Evolutionary conservation across 345 rosid species (phyloP).

Genomic region (Corymbia maculata): DNA sequence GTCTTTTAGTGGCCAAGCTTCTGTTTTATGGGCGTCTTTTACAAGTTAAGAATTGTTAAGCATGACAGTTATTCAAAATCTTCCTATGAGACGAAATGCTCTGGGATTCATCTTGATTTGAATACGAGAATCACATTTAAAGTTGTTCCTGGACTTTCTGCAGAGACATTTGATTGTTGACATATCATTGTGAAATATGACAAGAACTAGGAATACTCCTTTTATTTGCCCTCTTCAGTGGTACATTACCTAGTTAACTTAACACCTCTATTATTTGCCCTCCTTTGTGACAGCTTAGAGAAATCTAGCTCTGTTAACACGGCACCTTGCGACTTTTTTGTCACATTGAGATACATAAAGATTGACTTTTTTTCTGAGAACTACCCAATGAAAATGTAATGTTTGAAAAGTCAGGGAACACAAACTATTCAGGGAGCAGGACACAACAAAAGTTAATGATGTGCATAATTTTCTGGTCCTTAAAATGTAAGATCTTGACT

Average conservation of each 20-base stretch:
- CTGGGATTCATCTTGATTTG: not conserved
- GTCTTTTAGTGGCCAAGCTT: not conserved
- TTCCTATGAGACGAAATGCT: slow-evolving; percentile 12
- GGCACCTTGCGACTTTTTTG: not conserved
- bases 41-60: not conserved
- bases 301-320: not conserved
- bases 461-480: not conserved
- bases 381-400: not conserved
- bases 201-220: not conserved
- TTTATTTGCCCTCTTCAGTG: not conserved
- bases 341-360: not conserved
- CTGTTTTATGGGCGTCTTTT: not conserved
- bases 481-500: not conserved
- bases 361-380: not conserved
- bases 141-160: not conserved
- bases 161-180: not conserved
- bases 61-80: not conserved
- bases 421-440: not conserved
- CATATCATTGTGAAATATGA: not conserved
- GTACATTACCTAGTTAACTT: not conserved
- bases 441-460: not conserved
- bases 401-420: not conserved
- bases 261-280: not conserved
- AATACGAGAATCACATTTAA: not conserved
- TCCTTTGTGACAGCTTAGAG: not conserved